Evolutionary conservation across 176 grass and related monocot species (phyloP), one percentile per base, ranked within the genome.

Genomic region (Juncus inflexus): DNA sequence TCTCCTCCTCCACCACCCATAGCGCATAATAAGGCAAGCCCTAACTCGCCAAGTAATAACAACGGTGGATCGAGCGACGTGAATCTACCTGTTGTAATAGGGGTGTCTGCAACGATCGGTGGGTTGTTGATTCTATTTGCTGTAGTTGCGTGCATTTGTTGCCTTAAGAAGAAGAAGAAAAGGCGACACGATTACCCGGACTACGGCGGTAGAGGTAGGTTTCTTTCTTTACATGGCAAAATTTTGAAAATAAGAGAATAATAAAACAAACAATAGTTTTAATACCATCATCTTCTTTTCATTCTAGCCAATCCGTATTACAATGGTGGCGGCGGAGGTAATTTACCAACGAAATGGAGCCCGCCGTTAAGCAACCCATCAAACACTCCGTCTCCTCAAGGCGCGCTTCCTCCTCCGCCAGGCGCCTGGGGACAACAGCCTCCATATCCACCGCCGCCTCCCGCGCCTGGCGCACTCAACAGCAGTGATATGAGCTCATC

Each of bases 401-500:
- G 68, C 12, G 58, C 38, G 7, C 68, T 71, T 6, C 36, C 54
- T 60, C 76, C 60, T 37, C 37, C 16, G 62, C 12, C 82, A 63
- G 7, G 60, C 40, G 36, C 52, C 65, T 55, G 86, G 64, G 41
- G 69, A 5, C 43, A 47, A 47, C 43, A 5, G 43, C 6, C 43
- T 47, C 81, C 71, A 47, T 62, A 69, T 47, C 12, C 50, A 19
- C 74, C 58, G 6, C 80, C 75, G 39, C 50, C 72, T 7, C 55
- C 63, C 1, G 79, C 72, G 52, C 45, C 52, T 12, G 62, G 35
- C 2, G 64, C 16, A 4, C 54, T 60, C 37, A 6, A 57, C 49
- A 97, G 77, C 67, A 74, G 83, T 15, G 88, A 91, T 55, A 64
- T 75, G 78, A 91, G 85, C 80, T 86, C 65, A 0, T 84, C 66